Evolutionary conservation across 2,329 filamentous ascomycete species (phyloP).

Genomic region (Magnaporthiopsis poae): DNA sequence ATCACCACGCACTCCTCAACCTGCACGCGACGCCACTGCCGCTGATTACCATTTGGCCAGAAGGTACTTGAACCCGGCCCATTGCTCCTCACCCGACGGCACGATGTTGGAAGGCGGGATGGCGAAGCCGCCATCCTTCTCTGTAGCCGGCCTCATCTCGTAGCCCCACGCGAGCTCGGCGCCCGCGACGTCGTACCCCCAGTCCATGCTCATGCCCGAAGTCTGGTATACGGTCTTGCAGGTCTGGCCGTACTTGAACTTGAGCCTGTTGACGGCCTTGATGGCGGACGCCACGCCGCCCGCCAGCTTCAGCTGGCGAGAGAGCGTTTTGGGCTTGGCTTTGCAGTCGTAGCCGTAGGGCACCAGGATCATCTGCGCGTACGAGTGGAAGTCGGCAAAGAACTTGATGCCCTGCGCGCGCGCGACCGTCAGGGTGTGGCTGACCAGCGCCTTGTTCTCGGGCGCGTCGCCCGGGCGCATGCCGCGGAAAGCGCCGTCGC

Average conservation of each 20-base stretch:
- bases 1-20: not conserved
- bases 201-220: slow-evolving; percentile 35
- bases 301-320: slow-evolving; percentile 39
- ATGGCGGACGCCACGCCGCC: slow-evolving; percentile 41
- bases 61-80: slow-evolving; percentile 50
- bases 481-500: slow-evolving; percentile 33
- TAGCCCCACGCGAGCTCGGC: slow-evolving; percentile 31
- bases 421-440: slow-evolving; percentile 23
- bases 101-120: slow-evolving; percentile 32
- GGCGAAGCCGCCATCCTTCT: slow-evolving; percentile 28
- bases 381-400: slow-evolving; percentile 58
- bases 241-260: slow-evolving; percentile 38
- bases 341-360: slow-evolving; percentile 54
- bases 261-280: slow-evolving; percentile 28
- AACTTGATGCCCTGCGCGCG: slow-evolving; percentile 41
- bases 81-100: slow-evolving; percentile 33
- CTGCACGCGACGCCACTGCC: no score
- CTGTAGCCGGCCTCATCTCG: slow-evolving; percentile 28
- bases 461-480: slow-evolving; percentile 29
- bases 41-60: slow-evolving; percentile 20
- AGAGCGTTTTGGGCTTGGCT: slow-evolving; percentile 30
- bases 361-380: slow-evolving; percentile 51
- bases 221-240: slow-evolving; percentile 54
- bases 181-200: slow-evolving; percentile 30
- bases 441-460: slow-evolving; percentile 39